A percentile compares a stretch with the other conserved stretches of the same genome.
Evolutionary conservation across 202 grass and related monocot species (phyloP).

Genomic region (Alloteropsis angusta): DNA sequence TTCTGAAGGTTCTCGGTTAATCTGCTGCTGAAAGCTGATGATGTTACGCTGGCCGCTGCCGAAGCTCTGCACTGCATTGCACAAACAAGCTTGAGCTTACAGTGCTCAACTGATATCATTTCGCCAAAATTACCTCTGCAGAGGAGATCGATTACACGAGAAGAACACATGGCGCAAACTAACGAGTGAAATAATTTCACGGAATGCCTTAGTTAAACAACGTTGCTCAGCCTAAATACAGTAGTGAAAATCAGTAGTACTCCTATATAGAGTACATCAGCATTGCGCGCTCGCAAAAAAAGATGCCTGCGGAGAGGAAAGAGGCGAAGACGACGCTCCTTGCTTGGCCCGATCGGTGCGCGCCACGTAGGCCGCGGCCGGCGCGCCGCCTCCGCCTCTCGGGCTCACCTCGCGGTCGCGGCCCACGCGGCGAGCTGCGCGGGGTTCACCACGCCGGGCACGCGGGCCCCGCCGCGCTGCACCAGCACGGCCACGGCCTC

Average conservation of each 20-base stretch:
- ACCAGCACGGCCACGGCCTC: slow-evolving; percentile 34
- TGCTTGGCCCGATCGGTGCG: not conserved
- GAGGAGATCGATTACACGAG: not conserved
- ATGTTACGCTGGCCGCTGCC: no score
- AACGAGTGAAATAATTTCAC: not conserved
- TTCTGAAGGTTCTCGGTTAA: not conserved
- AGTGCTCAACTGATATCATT: not conserved
- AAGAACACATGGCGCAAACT: not conserved
- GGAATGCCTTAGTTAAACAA: not conserved
- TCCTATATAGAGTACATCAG: no score
- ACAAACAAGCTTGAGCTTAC: not conserved
- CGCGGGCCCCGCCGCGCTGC: slow-evolving; percentile 30
- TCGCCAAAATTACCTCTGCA: no score
- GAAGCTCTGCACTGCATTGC: not conserved
- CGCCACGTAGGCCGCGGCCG: not conserved
- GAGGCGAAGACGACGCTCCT: not conserved
- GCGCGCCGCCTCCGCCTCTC: not conserved
- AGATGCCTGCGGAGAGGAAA: no score
- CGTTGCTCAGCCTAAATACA: not conserved
- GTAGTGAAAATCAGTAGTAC: not conserved
- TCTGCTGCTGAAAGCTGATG: not conserved
- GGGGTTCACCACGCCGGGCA: slow-evolving; percentile 56
- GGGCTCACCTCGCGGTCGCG: slow-evolving; percentile 17
- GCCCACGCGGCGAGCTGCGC: slow-evolving; percentile 50
- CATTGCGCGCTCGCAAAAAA: no score